Evolutionary conservation across 108 stramenopile species (phyloP).

Genomic region (Phaeodactylum tricornutum): DNA sequence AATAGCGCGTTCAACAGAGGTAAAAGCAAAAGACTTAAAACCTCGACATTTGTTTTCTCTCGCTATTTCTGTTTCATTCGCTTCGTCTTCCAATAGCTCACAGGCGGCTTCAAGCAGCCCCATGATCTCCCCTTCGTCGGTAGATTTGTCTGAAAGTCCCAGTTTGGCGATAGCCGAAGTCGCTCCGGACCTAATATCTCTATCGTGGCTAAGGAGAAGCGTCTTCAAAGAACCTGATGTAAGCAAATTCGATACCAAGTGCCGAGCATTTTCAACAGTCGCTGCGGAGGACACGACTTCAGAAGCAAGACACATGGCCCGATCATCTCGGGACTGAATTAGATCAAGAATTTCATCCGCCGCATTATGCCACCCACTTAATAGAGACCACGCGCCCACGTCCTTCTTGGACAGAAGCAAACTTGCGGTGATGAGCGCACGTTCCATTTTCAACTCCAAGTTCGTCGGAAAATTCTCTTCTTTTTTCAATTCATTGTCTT

Average conservation of each 20-base stretch:
- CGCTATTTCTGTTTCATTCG: slow-evolving; percentile 7
- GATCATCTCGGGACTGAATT: slow-evolving; percentile 44
- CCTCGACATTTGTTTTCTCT: slow-evolving; percentile 8
- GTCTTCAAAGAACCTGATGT: slow-evolving; percentile 39
- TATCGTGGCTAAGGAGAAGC: slow-evolving; percentile 46
- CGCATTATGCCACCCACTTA: slow-evolving; percentile 46
- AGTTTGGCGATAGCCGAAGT: slow-evolving; percentile 80
- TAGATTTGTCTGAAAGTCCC: slow-evolving; percentile 54
- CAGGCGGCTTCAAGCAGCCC: slow-evolving; percentile 64
- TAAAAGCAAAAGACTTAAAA: slow-evolving; percentile 24
- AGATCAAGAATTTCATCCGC: slow-evolving; percentile 31
- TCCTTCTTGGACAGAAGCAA: slow-evolving; percentile 50
- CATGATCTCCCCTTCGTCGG: slow-evolving; percentile 66
- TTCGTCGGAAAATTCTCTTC: slow-evolving; percentile 10
- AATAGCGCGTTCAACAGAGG: slow-evolving; percentile 82
- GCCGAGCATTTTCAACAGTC: slow-evolving; percentile 52
- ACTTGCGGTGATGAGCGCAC: slow-evolving; percentile 50
- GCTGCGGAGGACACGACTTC: slow-evolving; percentile 69
- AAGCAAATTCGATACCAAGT: slow-evolving; percentile 39
- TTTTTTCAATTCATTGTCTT: slow-evolving; percentile 38
- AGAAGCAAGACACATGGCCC: slow-evolving; percentile 71
- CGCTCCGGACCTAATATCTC: slow-evolving; percentile 68
- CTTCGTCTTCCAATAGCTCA: slow-evolving; percentile 61
- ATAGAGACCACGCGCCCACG: slow-evolving; percentile 67
- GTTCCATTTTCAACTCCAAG: slow-evolving; percentile 40